A percentile compares a stretch with the other conserved stretches of the same genome.
phyloP scores from a whole-genome alignment of 805 yeast species.

The Yarrowia sp. region DNA sequence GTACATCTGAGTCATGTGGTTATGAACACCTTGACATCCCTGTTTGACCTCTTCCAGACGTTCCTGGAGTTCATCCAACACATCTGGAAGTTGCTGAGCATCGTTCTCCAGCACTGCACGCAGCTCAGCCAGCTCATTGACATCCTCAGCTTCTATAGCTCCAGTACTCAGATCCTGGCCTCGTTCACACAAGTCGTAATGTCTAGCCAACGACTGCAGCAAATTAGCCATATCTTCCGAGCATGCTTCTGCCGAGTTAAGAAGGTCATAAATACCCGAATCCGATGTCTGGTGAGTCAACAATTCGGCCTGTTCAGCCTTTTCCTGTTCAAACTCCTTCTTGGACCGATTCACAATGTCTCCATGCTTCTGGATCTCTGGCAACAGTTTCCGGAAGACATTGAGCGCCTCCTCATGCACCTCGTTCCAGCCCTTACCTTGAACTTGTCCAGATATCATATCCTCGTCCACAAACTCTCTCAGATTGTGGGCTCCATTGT shows the following conservation, averaged over 20 bases:
- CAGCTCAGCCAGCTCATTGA: slow-evolving; percentile 10
- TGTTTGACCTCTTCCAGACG: slow-evolving; percentile 22
- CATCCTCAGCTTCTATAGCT: slow-evolving; percentile 12
- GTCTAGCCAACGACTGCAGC: slow-evolving; percentile 16
- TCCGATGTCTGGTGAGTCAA: neutral
- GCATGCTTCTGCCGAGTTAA: slow-evolving; percentile 18
- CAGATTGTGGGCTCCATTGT: slow-evolving; percentile 22
- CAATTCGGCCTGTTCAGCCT: slow-evolving; percentile 1
- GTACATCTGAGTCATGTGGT: slow-evolving; percentile 26
- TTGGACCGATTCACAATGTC: slow-evolving; percentile 17
- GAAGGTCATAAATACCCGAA: slow-evolving; percentile 12
- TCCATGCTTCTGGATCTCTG: slow-evolving; percentile 20
- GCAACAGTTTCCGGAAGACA: slow-evolving; percentile 5
- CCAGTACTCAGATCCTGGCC: slow-evolving; percentile 16
- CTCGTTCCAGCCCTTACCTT: slow-evolving; percentile 22
- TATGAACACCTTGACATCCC: slow-evolving; percentile 15
- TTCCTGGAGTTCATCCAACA: slow-evolving; percentile 16
- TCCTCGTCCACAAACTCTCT: slow-evolving; percentile 30
- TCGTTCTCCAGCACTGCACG: slow-evolving; percentile 15
- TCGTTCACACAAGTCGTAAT: slow-evolving; percentile 33
- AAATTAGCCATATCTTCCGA: slow-evolving; percentile 27
- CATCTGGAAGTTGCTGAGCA: slow-evolving; percentile 13
- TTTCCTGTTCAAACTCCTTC: slow-evolving; percentile 21
- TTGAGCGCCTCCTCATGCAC: slow-evolving; percentile 23
- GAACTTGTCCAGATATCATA: neutral